phyloP scores from a whole-genome alignment of 2,329 filamentous ascomycete genomes.

The Onygena corvina region DNA sequence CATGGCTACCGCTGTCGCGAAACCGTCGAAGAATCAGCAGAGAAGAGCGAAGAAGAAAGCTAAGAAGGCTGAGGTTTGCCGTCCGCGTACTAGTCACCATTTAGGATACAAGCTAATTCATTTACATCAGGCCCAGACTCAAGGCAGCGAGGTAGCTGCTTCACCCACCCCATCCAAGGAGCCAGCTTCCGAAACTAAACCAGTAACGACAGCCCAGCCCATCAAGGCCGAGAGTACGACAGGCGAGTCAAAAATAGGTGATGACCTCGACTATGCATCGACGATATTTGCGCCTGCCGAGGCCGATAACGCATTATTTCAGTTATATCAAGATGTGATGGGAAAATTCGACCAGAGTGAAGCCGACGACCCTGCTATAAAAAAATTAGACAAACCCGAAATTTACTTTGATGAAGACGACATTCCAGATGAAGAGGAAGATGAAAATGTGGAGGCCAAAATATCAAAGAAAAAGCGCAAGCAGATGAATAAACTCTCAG shows the following conservation, averaged over 20 bases:
- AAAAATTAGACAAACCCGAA: conserved; percentile 67
- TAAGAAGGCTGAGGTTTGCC: conserved; percentile 55
- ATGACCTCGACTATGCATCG: conserved; percentile 23
- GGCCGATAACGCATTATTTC: conserved; percentile 61
- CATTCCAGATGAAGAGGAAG: conserved; percentile 64
- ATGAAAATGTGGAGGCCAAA: conserved; percentile 51
- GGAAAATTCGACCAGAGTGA: conserved; percentile 59
- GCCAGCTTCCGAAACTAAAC: conserved; percentile 3
- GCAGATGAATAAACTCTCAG: conserved; percentile 77
- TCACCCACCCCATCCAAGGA: conserved; percentile 4
- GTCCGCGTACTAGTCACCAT: not conserved
- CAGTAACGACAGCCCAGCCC: not conserved
- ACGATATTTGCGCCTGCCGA: conserved; percentile 32
- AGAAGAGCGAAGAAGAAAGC: conserved; percentile 90
- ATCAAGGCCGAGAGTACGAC: conserved; percentile 5
- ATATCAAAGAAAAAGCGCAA: conserved; percentile 94
- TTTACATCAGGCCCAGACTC: conserved; percentile 8
- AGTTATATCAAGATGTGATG: conserved; percentile 73
- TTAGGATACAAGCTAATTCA: not conserved
- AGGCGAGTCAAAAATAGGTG: conserved; percentile 27
- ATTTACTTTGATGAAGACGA: conserved; percentile 74
- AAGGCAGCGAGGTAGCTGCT: conserved; percentile 8
- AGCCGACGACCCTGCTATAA: conserved; percentile 51
- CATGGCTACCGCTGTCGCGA: conserved; percentile 33
- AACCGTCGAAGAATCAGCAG: conserved; percentile 89